These are phyloP conservation scores for Mortierella polycephala DNA, from an alignment of 371 early-diverging fungal species.

Conservation along the genomic window DNA sequence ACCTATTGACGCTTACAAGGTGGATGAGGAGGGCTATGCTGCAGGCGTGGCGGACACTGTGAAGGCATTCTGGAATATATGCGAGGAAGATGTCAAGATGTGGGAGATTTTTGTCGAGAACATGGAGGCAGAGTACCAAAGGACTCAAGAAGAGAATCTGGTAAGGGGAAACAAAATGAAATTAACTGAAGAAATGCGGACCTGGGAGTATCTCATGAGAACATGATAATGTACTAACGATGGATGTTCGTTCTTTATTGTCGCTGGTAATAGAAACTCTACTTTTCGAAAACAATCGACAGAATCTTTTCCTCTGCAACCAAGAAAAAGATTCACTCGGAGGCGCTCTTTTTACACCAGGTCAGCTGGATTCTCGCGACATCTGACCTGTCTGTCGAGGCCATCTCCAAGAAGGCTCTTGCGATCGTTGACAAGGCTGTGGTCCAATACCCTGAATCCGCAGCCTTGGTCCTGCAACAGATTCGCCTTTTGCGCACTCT, in stretches of 20 bases:
- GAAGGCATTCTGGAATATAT: conserved; percentile 38
- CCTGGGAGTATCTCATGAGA: neutral
- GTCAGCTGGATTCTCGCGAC: conserved; percentile 56
- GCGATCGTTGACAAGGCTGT: conserved; percentile 57
- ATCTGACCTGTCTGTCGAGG: conserved; percentile 44
- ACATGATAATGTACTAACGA: neutral
- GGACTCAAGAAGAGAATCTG: conserved; percentile 68
- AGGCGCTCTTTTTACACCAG: conserved; percentile 59
- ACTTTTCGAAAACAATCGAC: conserved; percentile 61
- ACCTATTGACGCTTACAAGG: conserved; percentile 53
- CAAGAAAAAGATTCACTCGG: conserved; percentile 57
- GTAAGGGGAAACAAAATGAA: conserved; percentile 27
- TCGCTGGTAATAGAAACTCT: conserved; percentile 58
- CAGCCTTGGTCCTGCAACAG: conserved; percentile 58
- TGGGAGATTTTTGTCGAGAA: conserved; percentile 72
- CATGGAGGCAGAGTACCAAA: conserved; percentile 60
- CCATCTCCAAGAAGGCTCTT: conserved; percentile 43
- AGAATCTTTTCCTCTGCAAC: conserved; percentile 58
- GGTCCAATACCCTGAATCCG: conserved; percentile 54
- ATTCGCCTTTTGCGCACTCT: conserved; percentile 39
- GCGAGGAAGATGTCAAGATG: conserved; percentile 58
- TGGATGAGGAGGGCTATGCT: conserved; percentile 57
- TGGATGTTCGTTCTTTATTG: neutral
- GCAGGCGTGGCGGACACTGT: conserved; percentile 32
- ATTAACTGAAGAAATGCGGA: neutral